Base-by-base conservation (phyloP, 805 yeast species). In the Ascoidea tarda region DNA sequence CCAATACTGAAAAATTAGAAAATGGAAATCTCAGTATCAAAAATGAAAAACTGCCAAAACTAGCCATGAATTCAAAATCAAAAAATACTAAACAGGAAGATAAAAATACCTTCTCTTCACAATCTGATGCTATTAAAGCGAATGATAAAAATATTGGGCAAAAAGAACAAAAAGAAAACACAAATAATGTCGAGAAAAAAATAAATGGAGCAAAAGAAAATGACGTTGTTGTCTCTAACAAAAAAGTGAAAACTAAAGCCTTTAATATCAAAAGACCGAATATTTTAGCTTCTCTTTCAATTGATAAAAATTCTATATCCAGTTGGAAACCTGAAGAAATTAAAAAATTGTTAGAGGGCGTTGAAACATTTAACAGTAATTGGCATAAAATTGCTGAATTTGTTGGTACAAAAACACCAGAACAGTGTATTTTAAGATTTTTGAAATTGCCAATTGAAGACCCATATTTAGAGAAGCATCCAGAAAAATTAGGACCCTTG, bases 381-480 rank as follows among this genome's bases (percentile, higher is more conserved):
- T 90, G 97, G 97, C 81, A 77, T 51, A 74, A 78, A 52, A 78
- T 90, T 54, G 80, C 95, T 1, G 74, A 76, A 32, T 75, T 73
- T 55, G 81, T 83, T 16, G 89, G 84, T 16, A 73, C 76, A 51
- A 82, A 82, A 60, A 74, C 89, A 5, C 78, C 88, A 2, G 89
- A 84, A 58, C 84, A 86, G 62, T 87, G 96, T 63, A 79, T 89
- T 49, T 73, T 85, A 52, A 79, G 88, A 65, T 89, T 89, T 65
- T 70, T 90, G 54, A 80, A 81, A 58, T 67, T 87, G 55, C 93
- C 96, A 16, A 82, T 86, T 56, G 96, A 89, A 63, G 96, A 88
- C 65, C 69, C 75, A 53, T 85, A 76, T 61, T 67, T 81, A 56
- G 76, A 77, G 32, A 58, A 59, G 32, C 50, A 58, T 10, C 61